Base-by-base conservation (phyloP, 768 basidiomycete species). In the Collybiopsis luxurians region DNA sequence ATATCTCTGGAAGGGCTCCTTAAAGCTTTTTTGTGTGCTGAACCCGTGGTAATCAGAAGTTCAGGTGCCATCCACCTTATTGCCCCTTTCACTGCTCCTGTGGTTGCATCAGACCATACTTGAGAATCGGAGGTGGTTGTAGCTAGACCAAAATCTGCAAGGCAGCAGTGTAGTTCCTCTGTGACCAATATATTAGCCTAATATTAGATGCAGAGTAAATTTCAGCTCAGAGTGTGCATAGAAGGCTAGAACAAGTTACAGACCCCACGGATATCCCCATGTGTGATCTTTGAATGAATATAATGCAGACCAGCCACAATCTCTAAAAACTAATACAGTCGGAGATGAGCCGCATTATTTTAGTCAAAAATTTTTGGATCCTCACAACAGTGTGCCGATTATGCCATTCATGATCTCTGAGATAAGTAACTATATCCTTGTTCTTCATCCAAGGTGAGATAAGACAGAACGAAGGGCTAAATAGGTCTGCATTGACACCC, bases 281-380 rank as follows among this genome's bases (percentile, higher is more conserved):
- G 67, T 2, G 65, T 55, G 2, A 65, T 59, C 13, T 23, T 54
- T 17, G 63, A 67, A 51, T 76, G 74, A 44, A 75, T 54, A 50
- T 76, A 75, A 27, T 60, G 7, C 40, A 75, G 43, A 12, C 75
- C 74, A 6, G 68, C 53, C 26, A 66, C 69, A n/a, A 73, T 63
- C 44, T 75, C 75, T 48, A 67, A 43, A 27, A 75, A 62, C 75
- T 75, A 44, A 26, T 30, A 4, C 21, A 19, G 7, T 27, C 23
- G 12, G n/a, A n/a, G n/a, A n/a, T 36, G 23, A 26, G 31, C 40
- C 28, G 31, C n/a, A 34, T 13, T 9, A 51, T 26, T 17, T 7
- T 17, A 23, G 30, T 13, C 12, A 11, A n/a, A n/a, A n/a, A 36
- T 21, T 10, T 42, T 34, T 15, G 6, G 39, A 23, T 27, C 17